These are phyloP conservation scores for Apiotrichum mycotoxinovorans DNA, from an alignment of 1,284 basidiomycete genomes.

Conservation along the genomic window DNA sequence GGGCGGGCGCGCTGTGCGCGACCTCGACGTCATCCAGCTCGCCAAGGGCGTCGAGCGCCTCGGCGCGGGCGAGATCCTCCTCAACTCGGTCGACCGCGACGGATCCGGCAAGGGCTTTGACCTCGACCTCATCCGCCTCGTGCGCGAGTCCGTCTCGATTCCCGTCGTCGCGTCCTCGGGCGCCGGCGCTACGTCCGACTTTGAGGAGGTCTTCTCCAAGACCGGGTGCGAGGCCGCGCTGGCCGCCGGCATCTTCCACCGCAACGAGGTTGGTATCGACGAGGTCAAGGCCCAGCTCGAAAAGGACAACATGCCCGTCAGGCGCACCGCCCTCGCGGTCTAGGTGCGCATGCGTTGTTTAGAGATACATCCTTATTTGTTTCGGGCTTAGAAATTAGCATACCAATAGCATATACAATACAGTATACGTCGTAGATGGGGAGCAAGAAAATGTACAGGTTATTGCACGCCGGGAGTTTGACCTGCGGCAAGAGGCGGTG, in stretches of 20 bases:
- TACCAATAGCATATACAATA: too few relatives aligned
- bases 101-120: conserved; percentile 93
- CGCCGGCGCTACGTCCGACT: conserved; percentile 78
- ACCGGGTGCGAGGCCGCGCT: conserved; percentile 87
- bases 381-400: too few relatives aligned
- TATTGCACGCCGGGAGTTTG: too few relatives aligned
- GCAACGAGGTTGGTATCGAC: conserved; percentile 69
- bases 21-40: conserved; percentile 88
- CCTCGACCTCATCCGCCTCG: conserved; percentile 71
- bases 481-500: too few relatives aligned
- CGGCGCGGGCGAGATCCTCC: conserved; percentile 90
- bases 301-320: conserved; percentile 53
- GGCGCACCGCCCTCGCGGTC: conserved; percentile 20
- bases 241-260: conserved; percentile 97
- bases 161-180: conserved; percentile 95
- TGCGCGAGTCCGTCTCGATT: conserved; percentile 73
- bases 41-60: conserved; percentile 81
- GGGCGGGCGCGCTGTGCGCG: conserved; percentile 82
- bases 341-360: too few relatives aligned
- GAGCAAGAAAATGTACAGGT: too few relatives aligned
- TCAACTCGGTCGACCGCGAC: conserved; percentile 97
- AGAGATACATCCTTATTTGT: too few relatives aligned
- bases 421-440: too few relatives aligned
- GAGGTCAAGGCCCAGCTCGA: conserved; percentile 65
- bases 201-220: conserved; percentile 75